These are phyloP conservation scores for Exophiala sideris DNA, from an alignment of 2,329 filamentous ascomycete genomes.

Conservation along the genomic window DNA sequence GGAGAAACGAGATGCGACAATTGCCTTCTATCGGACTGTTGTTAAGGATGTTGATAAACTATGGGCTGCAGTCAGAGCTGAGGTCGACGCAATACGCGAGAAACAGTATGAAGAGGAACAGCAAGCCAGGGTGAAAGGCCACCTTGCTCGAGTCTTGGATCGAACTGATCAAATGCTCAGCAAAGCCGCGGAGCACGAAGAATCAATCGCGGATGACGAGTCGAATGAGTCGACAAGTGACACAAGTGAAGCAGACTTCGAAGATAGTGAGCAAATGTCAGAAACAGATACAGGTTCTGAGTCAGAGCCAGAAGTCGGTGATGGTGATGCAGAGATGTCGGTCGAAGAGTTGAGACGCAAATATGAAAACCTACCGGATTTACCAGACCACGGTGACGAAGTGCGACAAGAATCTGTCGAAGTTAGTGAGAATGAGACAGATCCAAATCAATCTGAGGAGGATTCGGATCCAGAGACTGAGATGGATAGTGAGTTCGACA, in stretches of 20 bases:
- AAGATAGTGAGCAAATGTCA: conserved; percentile 44
- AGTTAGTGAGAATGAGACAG: conserved; percentile 3
- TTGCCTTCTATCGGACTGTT: conserved; percentile 68
- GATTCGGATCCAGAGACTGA: conserved; percentile 37
- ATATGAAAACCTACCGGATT: conserved; percentile 41
- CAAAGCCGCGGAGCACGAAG: conserved; percentile 21
- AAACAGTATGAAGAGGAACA: conserved; percentile 61
- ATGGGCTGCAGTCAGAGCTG: conserved; percentile 57
- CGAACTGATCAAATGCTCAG: conserved; percentile 58
- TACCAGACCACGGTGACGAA: neutral
- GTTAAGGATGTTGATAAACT: conserved; percentile 61
- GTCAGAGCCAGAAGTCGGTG: conserved; percentile 39
- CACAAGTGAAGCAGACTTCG: conserved; percentile 34
- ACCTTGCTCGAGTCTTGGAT: conserved; percentile 51
- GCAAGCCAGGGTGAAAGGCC: conserved; percentile 48
- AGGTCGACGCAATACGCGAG: conserved; percentile 56
- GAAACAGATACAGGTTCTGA: conserved; percentile 44
- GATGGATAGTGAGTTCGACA: conserved; percentile 49
- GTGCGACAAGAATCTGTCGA: neutral
- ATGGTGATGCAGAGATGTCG: conserved; percentile 45
- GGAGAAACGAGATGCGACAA: conserved; percentile 68
- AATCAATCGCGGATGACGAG: conserved; percentile 28
- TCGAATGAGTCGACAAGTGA: conserved; percentile 29
- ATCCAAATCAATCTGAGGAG: conserved; percentile 30
- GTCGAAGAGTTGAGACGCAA: conserved; percentile 47